phyloP scores from a whole-genome alignment of 208 protist species.

The Trichomonas vaginalis region DNA sequence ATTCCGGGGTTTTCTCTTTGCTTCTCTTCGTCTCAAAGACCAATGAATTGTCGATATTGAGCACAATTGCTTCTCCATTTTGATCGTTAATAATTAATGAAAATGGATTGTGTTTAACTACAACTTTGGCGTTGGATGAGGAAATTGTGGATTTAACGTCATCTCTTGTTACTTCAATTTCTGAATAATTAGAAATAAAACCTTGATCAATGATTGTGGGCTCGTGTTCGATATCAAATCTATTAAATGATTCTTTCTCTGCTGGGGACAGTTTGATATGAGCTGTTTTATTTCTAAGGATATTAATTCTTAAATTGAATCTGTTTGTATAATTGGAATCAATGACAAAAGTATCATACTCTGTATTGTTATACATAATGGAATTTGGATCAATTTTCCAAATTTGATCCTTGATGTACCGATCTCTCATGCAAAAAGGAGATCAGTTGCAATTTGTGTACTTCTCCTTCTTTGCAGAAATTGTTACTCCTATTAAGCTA shows the following conservation, averaged over 20 bases:
- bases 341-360: not conserved
- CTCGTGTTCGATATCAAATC: not conserved
- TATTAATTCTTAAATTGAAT: not conserved
- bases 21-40: not conserved
- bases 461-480: not conserved
- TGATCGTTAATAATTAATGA: not conserved
- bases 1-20: not conserved
- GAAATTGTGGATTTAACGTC: not conserved
- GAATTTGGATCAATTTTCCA: not conserved
- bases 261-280: not conserved
- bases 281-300: not conserved
- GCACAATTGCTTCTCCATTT: not conserved
- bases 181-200: not conserved
- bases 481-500: no score
- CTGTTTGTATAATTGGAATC: not conserved
- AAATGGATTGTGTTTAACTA: not conserved
- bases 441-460: not conserved
- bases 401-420: not conserved
- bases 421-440: not conserved
- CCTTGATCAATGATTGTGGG: not conserved
- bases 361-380: not conserved
- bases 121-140: not conserved
- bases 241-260: not conserved
- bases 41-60: not conserved
- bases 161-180: not conserved